These are phyloP conservation scores for Ophiorrhiza pumila DNA, from an alignment of 257 asterid species.

Conservation along the genomic window DNA sequence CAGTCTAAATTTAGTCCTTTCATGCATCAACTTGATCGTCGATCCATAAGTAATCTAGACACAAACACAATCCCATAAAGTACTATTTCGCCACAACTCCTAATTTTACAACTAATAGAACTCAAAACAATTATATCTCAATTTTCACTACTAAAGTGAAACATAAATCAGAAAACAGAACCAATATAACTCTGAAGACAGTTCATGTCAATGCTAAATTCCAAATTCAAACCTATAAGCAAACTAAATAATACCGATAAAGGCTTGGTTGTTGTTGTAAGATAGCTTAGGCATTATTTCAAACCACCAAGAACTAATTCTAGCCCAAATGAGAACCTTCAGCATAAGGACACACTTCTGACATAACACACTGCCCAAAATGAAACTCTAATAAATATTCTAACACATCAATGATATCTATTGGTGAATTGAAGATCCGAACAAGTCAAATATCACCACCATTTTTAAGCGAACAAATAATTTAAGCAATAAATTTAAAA, in stretches of 20 bases:
- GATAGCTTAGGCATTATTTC: not conserved
- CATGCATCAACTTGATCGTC: constrained; percentile 85
- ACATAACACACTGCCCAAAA: no score
- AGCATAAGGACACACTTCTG: no score
- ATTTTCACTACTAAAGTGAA: not conserved
- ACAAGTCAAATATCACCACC: not conserved
- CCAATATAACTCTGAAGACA: not conserved
- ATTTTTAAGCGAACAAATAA: not conserved
- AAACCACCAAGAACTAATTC: not conserved
- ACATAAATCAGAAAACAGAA: not conserved
- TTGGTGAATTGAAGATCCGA: no score
- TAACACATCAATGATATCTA: no score
- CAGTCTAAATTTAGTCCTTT: constrained; percentile 63
- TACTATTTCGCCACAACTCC: no score
- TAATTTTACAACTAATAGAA: not conserved
- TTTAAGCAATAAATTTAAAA: no score
- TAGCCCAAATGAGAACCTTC: not conserved
- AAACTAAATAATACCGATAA: no score
- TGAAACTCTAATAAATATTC: not conserved
- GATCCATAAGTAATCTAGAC: constrained; percentile 80
- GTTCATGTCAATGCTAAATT: not conserved
- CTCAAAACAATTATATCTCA: not conserved
- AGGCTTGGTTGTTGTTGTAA: no score
- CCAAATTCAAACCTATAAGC: not conserved
- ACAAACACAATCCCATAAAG: constrained; percentile 3